Base-by-base conservation (phyloP, 108 stramenopile species). In the Skeletonema menzelii region DNA sequence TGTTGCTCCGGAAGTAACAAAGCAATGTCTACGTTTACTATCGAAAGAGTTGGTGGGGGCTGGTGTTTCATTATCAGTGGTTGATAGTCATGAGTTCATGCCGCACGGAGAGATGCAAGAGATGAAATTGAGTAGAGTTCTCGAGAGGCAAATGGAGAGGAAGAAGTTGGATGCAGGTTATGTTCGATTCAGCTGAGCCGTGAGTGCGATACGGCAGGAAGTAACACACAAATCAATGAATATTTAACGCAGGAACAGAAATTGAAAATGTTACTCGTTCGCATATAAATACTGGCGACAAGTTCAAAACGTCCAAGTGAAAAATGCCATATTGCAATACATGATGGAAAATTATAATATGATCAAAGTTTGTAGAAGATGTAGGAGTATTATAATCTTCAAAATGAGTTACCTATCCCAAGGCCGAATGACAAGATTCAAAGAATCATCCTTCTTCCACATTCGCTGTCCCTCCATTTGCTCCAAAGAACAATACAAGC, bases 11-110 rank as follows among this genome's bases (percentile, higher is more conserved):
- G 38, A n/a, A 14, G 67, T 82, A 2, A 65, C 65, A 5, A 82
- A 73, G 44, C 72, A 49, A 34, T 77, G 71, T 30, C 10, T 69
- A 22, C 53, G 76, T 14, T 74, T 82, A 24, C 58, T 82, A n/a
- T 59, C 81, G 32, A 77, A 77, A 56, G 81, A 82, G 46, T 32
- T 82, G 28, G 57, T 65, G n/a, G 79, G 79, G 37, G 47, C 59
- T 1, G 79, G 79, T 4, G 74, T 80, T 14, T 58, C 12, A 27
- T 31, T 74, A 13, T 46, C 61, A 31, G 38, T 70, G 1, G 44
- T 69, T 13, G 79, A 80, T 26, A 46, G 56, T 35, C 56, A 74
- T 65, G 79, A 73, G 59, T 80, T 74, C 56, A 74, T 80, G 79
- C 79, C 79, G n/a, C 24, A 64, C 42, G 79, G 79, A 17, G 67